Conservation (phyloP, 306 rosid species). For the Cyamopsis tetragonoloba region DNA sequence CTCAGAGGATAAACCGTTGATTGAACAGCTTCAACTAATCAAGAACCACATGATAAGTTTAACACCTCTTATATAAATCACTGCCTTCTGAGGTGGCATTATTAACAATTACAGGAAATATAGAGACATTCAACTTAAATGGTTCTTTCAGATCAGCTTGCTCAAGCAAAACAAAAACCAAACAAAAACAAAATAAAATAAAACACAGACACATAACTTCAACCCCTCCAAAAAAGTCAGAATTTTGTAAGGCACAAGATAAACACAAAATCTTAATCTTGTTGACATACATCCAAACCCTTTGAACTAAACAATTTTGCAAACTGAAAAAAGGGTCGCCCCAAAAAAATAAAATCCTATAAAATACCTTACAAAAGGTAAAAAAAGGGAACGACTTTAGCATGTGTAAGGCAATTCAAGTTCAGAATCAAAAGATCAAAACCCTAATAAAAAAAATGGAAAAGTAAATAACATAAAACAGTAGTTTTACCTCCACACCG, state of each 20-base stretch:
- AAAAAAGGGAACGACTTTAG: slow-evolving; percentile 16
- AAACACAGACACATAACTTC: neutral
- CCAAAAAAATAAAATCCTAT: neutral
- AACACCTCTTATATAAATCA: neutral
- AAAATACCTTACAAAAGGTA: neutral
- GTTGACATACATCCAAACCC: slow-evolving; percentile 15
- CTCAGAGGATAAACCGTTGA: neutral
- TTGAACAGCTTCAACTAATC: slow-evolving; percentile 14
- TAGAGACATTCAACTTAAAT: neutral
- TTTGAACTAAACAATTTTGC: slow-evolving; percentile 13
- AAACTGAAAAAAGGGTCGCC: neutral
- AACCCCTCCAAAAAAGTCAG: neutral
- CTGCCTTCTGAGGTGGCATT: neutral
- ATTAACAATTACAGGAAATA: neutral
- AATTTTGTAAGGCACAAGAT: neutral
- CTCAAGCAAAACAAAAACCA: too few species aligned
- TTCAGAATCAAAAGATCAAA: neutral
- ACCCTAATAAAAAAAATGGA: neutral
- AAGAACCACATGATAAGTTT: neutral
- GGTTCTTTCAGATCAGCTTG: slow-evolving; percentile 16
- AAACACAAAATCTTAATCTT: slow-evolving; percentile 1
- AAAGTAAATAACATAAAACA: neutral
- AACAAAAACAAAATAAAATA: slow-evolving; percentile 9
- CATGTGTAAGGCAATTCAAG: neutral
- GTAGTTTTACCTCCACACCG: slow-evolving; percentile 71